phyloP scores from a whole-genome alignment of 2,329 filamentous ascomycete genomes.

The Colletotrichum somersetense region DNA sequence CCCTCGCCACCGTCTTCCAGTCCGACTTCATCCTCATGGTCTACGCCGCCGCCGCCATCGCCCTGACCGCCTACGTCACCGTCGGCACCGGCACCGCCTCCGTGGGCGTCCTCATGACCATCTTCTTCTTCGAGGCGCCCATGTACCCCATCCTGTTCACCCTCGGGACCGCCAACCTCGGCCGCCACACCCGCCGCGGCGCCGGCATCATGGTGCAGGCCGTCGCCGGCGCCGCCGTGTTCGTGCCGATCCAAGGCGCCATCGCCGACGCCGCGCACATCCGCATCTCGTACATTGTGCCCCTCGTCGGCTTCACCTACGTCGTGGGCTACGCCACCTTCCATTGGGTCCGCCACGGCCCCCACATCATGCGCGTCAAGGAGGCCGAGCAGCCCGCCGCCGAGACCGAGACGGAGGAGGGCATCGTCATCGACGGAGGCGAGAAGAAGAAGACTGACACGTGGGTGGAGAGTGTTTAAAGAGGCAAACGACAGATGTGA shows the following conservation, averaged over 20 bases:
- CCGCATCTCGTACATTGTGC: slow-evolving; percentile 58
- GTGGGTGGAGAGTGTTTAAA: slow-evolving; percentile 27
- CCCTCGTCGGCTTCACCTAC: slow-evolving; percentile 57
- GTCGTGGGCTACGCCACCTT: slow-evolving; percentile 50
- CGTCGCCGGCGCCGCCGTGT: slow-evolving; percentile 67
- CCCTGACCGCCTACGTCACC: slow-evolving; percentile 41
- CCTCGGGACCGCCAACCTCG: slow-evolving; percentile 70
- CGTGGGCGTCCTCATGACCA: slow-evolving; percentile 66
- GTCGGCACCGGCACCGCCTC: slow-evolving; percentile 61
- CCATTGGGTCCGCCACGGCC: slow-evolving; percentile 51
- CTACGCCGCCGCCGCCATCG: slow-evolving; percentile 62
- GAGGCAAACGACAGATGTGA: background rate
- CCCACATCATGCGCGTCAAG: slow-evolving; percentile 50
- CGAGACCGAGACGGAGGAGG: slow-evolving; percentile 20
- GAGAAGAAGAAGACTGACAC: slow-evolving; percentile 26
- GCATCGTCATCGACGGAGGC: background rate
- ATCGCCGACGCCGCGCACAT: slow-evolving; percentile 55
- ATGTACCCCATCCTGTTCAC: slow-evolving; percentile 72
- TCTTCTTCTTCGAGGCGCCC: slow-evolving; percentile 69
- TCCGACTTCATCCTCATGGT: slow-evolving; percentile 39
- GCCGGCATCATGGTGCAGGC: slow-evolving; percentile 71
- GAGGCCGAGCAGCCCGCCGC: slow-evolving; percentile 44
- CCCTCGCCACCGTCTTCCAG: slow-evolving; percentile 64
- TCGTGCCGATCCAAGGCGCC: slow-evolving; percentile 66
- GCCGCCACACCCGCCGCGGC: slow-evolving; percentile 81